Evolutionary conservation across 1,139 yeast species (phyloP).

Genomic region (Pichia inconspicua): DNA sequence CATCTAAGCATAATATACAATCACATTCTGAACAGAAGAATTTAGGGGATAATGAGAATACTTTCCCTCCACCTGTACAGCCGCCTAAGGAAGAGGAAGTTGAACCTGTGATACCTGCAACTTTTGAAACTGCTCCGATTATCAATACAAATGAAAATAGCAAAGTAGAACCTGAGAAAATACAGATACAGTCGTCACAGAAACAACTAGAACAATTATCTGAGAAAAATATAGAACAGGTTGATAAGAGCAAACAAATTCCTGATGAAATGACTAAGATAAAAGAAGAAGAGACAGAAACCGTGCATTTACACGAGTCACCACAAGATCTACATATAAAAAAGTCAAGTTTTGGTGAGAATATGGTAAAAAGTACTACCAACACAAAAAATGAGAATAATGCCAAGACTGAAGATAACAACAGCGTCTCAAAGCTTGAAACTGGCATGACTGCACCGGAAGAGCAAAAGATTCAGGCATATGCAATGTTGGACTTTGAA

Average conservation of each 20-base stretch:
- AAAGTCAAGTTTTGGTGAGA: neutral
- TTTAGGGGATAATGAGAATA: neutral
- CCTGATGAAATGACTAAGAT: neutral
- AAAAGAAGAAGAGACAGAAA: constrained; percentile 12
- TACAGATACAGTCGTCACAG: neutral
- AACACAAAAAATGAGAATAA: neutral
- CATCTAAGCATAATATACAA: neutral
- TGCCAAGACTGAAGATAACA: neutral
- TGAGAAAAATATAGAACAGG: no score
- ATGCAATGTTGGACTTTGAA: constrained; percentile 89
- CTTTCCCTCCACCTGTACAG: neutral
- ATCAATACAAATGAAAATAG: neutral
- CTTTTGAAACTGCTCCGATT: neutral
- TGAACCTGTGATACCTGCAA: neutral
- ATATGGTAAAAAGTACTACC: no score
- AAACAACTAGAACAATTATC: neutral
- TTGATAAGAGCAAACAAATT: neutral
- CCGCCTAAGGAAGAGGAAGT: neutral
- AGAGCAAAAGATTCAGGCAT: constrained; percentile 56
- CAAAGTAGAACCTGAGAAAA: neutral
- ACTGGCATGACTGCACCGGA: neutral
- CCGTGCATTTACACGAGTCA: constrained; percentile 10
- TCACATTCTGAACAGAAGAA: neutral
- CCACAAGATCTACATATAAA: constrained; percentile 1
- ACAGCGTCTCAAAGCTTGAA: neutral